Percentiles rank a stretch among this genome's conserved stretches.
phyloP scores from a whole-genome alignment of 2,329 filamentous ascomycete genomes.

The Nigrograna mackinnonii region DNA sequence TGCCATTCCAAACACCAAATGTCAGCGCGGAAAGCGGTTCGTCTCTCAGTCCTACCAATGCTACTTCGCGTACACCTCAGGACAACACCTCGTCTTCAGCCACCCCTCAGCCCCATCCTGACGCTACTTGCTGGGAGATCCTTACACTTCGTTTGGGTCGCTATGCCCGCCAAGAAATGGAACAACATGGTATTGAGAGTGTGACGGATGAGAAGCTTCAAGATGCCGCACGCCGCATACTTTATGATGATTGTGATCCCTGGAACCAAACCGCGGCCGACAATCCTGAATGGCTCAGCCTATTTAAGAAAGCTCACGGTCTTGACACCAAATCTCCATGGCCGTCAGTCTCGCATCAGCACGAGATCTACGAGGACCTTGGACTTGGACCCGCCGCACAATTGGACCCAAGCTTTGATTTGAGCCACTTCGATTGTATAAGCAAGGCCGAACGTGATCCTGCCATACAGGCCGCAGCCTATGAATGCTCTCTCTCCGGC shows the following conservation, averaged over 20 bases:
- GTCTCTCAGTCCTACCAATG: conserved; percentile 17
- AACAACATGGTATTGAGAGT: conserved; percentile 35
- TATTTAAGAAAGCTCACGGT: conserved; percentile 55
- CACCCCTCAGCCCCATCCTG: conserved; percentile 15
- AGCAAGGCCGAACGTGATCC: conserved; percentile 13
- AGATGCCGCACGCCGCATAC: conserved; percentile 48
- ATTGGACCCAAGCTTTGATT: conserved; percentile 33
- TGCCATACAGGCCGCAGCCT: conserved; percentile 14
- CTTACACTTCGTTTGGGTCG: conserved; percentile 50
- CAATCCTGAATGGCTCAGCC: conserved; percentile 49
- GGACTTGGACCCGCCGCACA: conserved; percentile 23
- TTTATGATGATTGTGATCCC: conserved; percentile 53
- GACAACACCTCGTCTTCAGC: neutral
- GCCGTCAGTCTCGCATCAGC: conserved; percentile 13
- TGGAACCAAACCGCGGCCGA: conserved; percentile 50
- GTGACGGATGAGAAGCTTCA: conserved; percentile 56
- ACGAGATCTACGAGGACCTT: conserved; percentile 39
- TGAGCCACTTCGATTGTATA: conserved; percentile 25
- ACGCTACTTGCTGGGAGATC: conserved; percentile 54
- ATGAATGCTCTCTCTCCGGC: conserved; percentile 31
- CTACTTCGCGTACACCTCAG: conserved; percentile 5
- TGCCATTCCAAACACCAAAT: conserved; percentile 18
- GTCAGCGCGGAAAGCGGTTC: conserved; percentile 7
- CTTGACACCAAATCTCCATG: conserved; percentile 23
- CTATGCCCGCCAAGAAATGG: conserved; percentile 45